Evolutionary conservation across 495 filamentous ascomycete genomes (phyloP).

Genomic region (Penicillium daleae): DNA sequence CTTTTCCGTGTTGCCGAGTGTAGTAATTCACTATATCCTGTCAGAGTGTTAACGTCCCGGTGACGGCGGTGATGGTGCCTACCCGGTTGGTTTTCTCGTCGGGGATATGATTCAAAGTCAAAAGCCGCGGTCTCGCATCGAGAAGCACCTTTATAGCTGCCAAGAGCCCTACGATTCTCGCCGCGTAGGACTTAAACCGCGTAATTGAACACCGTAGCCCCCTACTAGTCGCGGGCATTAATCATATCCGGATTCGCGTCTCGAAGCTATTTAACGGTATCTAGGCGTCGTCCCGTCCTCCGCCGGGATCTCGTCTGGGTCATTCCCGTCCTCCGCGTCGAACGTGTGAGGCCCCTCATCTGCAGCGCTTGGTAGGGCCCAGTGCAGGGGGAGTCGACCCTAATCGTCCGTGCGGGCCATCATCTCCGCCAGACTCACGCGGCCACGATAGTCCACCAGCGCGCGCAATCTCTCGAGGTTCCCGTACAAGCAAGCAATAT

Average conservation of each 20-base stretch:
- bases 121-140: neutral
- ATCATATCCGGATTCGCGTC: constrained; percentile 1
- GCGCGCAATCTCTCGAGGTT: no score
- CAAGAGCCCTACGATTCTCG: neutral
- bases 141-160: neutral
- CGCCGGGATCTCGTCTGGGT: no score
- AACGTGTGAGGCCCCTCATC: neutral
- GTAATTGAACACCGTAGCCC: neutral
- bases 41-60: neutral
- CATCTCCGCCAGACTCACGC: no score
- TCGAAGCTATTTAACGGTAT: neutral
- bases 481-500: no score
- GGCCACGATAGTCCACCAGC: no score
- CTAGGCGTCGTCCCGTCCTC: neutral
- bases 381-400: no score
- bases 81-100: neutral
- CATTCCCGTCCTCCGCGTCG: no score
- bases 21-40: no score
- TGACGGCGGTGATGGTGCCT: neutral
- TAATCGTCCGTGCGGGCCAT: no score
- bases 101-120: neutral
- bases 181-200: neutral
- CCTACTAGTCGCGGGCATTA: neutral
- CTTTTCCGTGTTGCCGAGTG: no score
- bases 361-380: no score